Conservation (phyloP, 306 rosid species). For the Biancaea sappan region DNA sequence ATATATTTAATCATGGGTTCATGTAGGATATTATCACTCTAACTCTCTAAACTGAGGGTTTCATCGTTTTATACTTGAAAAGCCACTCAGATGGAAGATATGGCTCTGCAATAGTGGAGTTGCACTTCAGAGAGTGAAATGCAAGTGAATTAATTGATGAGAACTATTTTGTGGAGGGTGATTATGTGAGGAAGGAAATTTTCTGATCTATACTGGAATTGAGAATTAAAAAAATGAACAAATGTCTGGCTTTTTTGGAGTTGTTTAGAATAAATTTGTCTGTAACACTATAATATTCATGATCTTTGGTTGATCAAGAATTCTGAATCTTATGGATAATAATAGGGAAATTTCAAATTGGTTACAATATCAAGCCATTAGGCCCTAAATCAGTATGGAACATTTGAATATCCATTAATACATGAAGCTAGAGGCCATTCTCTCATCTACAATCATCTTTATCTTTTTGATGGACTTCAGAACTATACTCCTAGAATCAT, state of each 20-base stretch:
- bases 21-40: background rate
- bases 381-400: constrained; percentile 70
- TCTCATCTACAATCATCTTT: constrained; percentile 70
- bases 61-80: background rate
- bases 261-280: background rate
- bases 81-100: background rate
- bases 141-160: background rate
- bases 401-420: constrained; percentile 38
- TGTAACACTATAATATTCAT: background rate
- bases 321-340: background rate
- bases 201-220: background rate
- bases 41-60: background rate
- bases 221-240: background rate
- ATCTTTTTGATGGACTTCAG: constrained; percentile 81
- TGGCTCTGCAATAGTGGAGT: background rate
- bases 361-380: constrained; percentile 61
- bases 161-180: background rate
- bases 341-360: constrained; percentile 83
- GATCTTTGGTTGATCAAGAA: constrained; percentile 1
- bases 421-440: constrained; percentile 68
- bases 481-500: constrained; percentile 90
- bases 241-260: background rate
- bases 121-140: background rate
- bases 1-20: too few relatives aligned
- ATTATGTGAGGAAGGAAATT: background rate